Evolutionary conservation across 169 alveolate species (phyloP).

Genomic region (Plasmodium malariae): DNA sequence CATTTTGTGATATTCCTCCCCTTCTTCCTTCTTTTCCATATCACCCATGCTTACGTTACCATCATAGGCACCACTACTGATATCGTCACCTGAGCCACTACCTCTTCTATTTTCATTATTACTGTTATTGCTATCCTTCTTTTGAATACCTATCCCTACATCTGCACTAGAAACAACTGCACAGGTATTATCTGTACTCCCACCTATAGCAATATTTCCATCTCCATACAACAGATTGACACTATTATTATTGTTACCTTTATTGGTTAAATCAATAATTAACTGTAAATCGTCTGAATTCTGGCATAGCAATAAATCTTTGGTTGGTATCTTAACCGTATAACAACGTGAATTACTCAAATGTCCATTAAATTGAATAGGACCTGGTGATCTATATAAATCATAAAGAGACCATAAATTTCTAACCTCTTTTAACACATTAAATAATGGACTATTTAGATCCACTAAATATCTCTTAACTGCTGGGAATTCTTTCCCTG

Average conservation of each 20-base stretch:
- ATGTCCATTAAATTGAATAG: conserved; percentile 94
- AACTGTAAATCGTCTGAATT: conserved; percentile 45
- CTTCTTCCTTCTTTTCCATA: not conserved
- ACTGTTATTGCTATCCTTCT: too few species aligned
- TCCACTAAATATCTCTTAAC: conserved; percentile 96
- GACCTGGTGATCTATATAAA: conserved; percentile 96
- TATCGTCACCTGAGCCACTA: too few species aligned
- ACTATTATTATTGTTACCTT: not conserved
- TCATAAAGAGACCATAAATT: conserved; percentile 95
- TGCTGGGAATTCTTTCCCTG: conserved; percentile 83
- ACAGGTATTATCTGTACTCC: not conserved
- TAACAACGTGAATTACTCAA: conserved; percentile 81
- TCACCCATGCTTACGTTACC: too few species aligned
- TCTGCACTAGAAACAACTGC: not conserved
- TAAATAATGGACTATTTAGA: conserved; percentile 93
- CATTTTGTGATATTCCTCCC: not conserved
- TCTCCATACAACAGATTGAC: not conserved
- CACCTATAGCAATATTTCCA: not conserved
- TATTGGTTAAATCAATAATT: conserved; percentile 42
- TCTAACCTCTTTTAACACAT: conserved; percentile 92
- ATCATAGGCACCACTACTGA: too few species aligned
- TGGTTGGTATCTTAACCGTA: conserved; percentile 73
- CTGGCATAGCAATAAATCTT: conserved; percentile 37
- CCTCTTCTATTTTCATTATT: too few species aligned
- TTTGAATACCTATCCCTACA: not conserved